A percentile compares a stretch with the other conserved stretches of the same genome.
Conservation (phyloP, 2,329 filamentous ascomycete genomes). For the Exophiala xenobiotica region DNA sequence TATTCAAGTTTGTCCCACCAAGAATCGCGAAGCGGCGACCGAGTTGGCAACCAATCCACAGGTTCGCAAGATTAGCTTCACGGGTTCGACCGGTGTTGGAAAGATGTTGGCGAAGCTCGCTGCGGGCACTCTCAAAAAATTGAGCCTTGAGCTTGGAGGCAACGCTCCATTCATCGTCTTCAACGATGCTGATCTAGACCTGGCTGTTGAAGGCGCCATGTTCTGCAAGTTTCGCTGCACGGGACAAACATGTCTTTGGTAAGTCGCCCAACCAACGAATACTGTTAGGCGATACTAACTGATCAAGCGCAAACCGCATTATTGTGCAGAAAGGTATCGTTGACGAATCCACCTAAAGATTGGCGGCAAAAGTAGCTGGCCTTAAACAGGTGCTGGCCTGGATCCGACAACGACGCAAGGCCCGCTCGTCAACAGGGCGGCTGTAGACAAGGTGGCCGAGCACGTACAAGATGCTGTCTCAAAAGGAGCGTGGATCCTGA, state of each 20-base stretch:
- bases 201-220: constrained; percentile 23
- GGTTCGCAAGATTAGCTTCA: constrained; percentile 33
- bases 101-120: constrained; percentile 35
- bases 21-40: constrained; percentile 1
- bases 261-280: constrained; percentile 65
- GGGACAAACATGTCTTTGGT: constrained; percentile 43
- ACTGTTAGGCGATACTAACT: not conserved
- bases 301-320: constrained; percentile 63
- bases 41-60: constrained; percentile 6
- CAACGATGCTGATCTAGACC: constrained; percentile 40
- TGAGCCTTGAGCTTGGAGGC: constrained; percentile 45
- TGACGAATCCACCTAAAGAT: constrained; percentile 66
- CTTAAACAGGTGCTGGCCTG: constrained; percentile 78
- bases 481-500: constrained; percentile 28
- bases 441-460: constrained; percentile 19
- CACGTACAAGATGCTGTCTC: constrained; percentile 24
- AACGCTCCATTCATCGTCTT: constrained; percentile 46
- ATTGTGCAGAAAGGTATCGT: constrained; percentile 77
- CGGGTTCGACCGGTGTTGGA: constrained; percentile 35
- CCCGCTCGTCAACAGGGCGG: constrained; percentile 53
- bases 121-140: constrained; percentile 39
- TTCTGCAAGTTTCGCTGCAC: constrained; percentile 22
- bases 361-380: constrained; percentile 67
- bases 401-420: constrained; percentile 70
- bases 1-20: constrained; percentile 43